Evolutionary conservation across 768 basidiomycete genomes (phyloP).

Genomic region (Russula vinacea): DNA sequence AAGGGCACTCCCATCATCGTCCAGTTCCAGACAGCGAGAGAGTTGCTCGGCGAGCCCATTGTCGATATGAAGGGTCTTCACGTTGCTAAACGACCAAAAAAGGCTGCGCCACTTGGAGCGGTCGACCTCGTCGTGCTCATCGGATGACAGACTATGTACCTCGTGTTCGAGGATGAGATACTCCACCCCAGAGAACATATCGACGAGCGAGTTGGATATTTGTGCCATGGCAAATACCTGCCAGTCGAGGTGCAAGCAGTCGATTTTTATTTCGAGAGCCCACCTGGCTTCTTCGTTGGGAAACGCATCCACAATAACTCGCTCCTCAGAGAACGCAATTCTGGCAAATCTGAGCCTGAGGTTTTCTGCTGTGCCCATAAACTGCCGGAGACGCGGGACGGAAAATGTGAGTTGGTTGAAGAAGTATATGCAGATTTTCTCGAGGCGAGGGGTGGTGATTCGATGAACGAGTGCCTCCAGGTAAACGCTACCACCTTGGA

Average conservation of each 20-base stretch:
- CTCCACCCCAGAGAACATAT: background rate
- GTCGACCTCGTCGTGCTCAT: background rate
- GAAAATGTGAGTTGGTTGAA: conserved; percentile 2
- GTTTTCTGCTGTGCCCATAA: background rate
- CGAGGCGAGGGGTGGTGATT: conserved; percentile 7
- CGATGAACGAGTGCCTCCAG: background rate
- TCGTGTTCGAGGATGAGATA: background rate
- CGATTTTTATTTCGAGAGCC: background rate
- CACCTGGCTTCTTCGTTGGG: background rate
- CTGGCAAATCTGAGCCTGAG: background rate
- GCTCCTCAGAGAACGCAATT: background rate
- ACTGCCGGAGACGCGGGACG: background rate
- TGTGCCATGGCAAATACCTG: background rate
- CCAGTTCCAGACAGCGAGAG: background rate
- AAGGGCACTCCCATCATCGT: background rate
- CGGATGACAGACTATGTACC: background rate
- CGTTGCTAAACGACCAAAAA: background rate
- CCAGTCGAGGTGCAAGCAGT: background rate
- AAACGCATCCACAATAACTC: background rate
- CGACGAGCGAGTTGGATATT: background rate
- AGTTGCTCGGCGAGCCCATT: background rate
- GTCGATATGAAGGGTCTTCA: background rate
- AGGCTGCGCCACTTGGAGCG: conserved; percentile 1
- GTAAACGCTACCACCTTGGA: background rate
- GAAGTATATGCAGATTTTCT: background rate